These are phyloP conservation scores for Schizosaccharomyces cryophilus DNA, from an alignment of 805 yeast genomes.

Conservation along the genomic window DNA sequence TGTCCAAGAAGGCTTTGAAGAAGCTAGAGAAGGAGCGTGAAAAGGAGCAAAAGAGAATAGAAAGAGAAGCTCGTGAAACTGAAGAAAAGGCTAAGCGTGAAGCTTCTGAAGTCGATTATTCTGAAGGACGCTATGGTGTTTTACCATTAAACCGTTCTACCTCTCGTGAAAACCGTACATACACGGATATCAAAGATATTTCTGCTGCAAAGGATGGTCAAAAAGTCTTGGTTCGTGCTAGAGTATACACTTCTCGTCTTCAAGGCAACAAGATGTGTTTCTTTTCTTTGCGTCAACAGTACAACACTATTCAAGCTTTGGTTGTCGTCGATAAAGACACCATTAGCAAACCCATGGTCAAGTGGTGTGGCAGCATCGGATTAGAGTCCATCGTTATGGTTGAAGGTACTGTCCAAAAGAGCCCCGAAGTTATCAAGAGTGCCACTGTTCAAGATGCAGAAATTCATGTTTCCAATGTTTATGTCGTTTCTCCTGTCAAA, in stretches of 20 bases:
- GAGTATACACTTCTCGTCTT: constrained; percentile 78
- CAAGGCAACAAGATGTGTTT: constrained; percentile 84
- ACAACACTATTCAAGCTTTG: constrained; percentile 57
- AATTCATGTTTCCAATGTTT: constrained; percentile 49
- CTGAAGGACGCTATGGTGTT: constrained; percentile 73
- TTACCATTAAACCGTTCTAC: constrained; percentile 65
- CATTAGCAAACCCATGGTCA: constrained; percentile 83
- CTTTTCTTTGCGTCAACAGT: constrained; percentile 77
- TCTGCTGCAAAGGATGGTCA: constrained; percentile 43
- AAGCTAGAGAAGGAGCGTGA: constrained; percentile 77
- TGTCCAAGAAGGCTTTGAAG: constrained; percentile 83
- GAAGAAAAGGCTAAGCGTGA: constrained; percentile 61
- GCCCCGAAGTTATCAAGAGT: constrained; percentile 65
- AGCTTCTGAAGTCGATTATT: constrained; percentile 51
- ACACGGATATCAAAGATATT: constrained; percentile 30
- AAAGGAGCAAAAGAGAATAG: constrained; percentile 80
- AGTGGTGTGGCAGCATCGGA: constrained; percentile 72
- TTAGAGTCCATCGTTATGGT: constrained; percentile 82
- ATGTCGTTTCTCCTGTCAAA: constrained; percentile 67
- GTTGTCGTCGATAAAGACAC: constrained; percentile 49
- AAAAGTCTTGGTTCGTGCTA: constrained; percentile 68
- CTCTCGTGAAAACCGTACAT: constrained; percentile 36
- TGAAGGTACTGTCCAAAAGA: constrained; percentile 59
- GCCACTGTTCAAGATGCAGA: constrained; percentile 84
- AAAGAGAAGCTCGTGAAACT: constrained; percentile 68